These are phyloP conservation scores for Saccharomycopsis fermentans DNA, from an alignment of 805 yeast species.

Conservation along the genomic window DNA sequence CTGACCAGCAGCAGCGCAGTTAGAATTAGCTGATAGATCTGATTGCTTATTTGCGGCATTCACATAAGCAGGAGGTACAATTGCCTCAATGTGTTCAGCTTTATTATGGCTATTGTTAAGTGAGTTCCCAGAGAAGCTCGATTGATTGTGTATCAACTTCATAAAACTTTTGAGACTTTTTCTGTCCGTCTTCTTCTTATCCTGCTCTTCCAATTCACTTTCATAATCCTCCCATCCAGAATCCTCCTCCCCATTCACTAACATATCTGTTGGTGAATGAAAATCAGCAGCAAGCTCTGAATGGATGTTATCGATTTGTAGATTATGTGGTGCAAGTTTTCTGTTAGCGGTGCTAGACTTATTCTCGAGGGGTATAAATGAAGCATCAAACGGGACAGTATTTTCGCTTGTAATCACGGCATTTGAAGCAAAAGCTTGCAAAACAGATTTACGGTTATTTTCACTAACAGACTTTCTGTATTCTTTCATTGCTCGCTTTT, in stretches of 20 bases:
- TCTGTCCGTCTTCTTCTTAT: not conserved
- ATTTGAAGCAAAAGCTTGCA: not conserved
- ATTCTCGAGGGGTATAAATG: not conserved
- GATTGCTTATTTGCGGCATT: not conserved
- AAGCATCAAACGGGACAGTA: not conserved
- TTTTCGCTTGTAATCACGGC: not conserved
- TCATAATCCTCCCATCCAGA: not conserved
- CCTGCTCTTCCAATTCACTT: not conserved
- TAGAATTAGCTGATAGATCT: not conserved
- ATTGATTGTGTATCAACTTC: not conserved
- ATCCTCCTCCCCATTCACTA: not conserved
- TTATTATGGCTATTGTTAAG: not conserved
- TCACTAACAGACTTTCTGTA: not conserved
- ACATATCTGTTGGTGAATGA: not conserved
- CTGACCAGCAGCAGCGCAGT: not conserved
- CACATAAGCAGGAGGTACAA: not conserved
- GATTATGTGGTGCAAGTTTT: not conserved
- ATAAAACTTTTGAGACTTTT: not conserved
- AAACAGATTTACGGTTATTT: not conserved
- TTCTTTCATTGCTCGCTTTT: not conserved
- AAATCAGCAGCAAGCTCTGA: not conserved
- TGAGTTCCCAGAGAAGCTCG: not conserved
- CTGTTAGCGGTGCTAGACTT: not conserved
- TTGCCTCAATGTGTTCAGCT: not conserved
- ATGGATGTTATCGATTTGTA: not conserved